Evolutionary conservation across 495 filamentous ascomycete genomes (phyloP).

Genomic region (Cladorrhinum samala): DNA sequence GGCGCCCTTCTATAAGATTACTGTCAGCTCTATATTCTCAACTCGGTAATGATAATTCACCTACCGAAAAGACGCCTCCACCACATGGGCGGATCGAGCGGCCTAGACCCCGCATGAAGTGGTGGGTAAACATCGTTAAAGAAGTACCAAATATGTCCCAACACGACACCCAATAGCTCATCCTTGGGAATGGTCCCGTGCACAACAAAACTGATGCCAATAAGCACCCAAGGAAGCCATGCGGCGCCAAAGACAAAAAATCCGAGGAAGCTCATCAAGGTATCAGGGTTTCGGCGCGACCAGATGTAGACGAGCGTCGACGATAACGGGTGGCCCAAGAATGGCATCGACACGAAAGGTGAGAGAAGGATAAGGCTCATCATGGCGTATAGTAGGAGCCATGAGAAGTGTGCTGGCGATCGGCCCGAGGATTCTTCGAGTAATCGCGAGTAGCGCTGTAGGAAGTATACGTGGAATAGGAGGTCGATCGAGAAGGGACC

Average conservation of each 20-base stretch:
- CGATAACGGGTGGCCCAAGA: conserved; percentile 83
- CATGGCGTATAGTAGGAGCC: conserved; percentile 82
- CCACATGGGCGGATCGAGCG: conserved; percentile 85
- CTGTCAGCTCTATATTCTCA: conserved; percentile 2
- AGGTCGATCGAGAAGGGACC: conserved; percentile 91
- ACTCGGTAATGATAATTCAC: neutral
- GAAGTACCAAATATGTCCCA: conserved; percentile 98
- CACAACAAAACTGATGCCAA: conserved; percentile 79
- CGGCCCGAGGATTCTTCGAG: conserved; percentile 89
- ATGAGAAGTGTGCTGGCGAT: conserved; percentile 88
- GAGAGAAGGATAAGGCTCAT: conserved; percentile 70
- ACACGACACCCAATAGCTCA: conserved; percentile 86
- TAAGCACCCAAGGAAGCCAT: conserved; percentile 93
- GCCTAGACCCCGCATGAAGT: conserved; percentile 75
- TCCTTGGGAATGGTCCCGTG: conserved; percentile 88
- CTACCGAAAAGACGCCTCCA: conserved; percentile 79
- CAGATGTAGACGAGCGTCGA: conserved; percentile 97
- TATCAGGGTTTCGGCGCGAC: conserved; percentile 90
- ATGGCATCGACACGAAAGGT: conserved; percentile 79
- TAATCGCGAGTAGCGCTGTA: conserved; percentile 91
- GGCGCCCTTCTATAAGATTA: conserved; percentile 31
- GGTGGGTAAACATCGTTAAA: conserved; percentile 95
- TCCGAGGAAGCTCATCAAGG: conserved; percentile 83
- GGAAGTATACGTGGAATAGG: conserved; percentile 97
- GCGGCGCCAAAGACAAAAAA: conserved; percentile 87